A percentile compares a stretch with the other conserved stretches of the same genome.
These are phyloP conservation scores for Vigna nakashimae DNA, from an alignment of 306 rosid species.

Conservation along the genomic window DNA sequence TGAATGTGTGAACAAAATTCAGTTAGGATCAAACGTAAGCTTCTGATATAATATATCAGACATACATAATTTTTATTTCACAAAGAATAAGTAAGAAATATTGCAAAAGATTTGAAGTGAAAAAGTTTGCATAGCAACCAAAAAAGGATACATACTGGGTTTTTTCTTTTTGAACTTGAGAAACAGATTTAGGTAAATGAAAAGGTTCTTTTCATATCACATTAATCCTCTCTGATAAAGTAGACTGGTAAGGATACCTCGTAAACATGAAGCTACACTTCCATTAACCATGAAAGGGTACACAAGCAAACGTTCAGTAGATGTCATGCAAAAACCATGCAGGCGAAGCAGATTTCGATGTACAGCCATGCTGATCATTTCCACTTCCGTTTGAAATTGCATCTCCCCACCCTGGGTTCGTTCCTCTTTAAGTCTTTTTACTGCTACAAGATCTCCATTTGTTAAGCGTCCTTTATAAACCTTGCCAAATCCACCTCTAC, in stretches of 20 bases:
- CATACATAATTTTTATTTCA: not conserved
- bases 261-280: conserved; percentile 91
- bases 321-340: conserved; percentile 50
- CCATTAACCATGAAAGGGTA: conserved; percentile 51
- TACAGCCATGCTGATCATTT: conserved; percentile 43
- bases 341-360: conserved; percentile 50
- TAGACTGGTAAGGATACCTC: conserved; percentile 59
- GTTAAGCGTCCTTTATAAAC: conserved; percentile 93
- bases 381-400: conserved; percentile 86
- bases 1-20: too few relatives aligned
- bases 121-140: not conserved
- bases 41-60: not conserved
- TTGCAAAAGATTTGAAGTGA: conserved; percentile 10
- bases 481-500: conserved; percentile 95
- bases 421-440: conserved; percentile 88
- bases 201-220: not conserved
- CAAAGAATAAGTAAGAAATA: not conserved
- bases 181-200: not conserved
- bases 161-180: not conserved
- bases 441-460: conserved; percentile 90
- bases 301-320: conserved; percentile 47
- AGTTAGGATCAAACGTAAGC: too few relatives aligned
- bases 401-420: conserved; percentile 83
- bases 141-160: not conserved
- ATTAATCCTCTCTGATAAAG: not conserved